These are phyloP conservation scores for Heterobasidion occidentale DNA, from an alignment of 1,284 basidiomycete species.

Conservation along the genomic window DNA sequence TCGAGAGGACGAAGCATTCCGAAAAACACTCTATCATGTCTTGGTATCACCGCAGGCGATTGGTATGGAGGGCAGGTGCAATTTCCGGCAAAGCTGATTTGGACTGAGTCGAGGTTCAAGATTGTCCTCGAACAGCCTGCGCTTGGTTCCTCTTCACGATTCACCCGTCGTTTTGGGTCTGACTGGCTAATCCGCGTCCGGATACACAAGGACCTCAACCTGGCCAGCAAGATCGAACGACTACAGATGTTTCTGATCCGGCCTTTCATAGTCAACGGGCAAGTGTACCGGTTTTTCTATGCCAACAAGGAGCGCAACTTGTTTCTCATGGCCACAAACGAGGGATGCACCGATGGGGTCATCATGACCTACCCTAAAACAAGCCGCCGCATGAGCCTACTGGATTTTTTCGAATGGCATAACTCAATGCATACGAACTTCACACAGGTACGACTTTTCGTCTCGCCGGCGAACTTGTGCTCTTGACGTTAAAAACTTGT, in stretches of 20 bases:
- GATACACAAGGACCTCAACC: constrained; percentile 17
- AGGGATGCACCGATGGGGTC: constrained; percentile 10
- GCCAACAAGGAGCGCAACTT: constrained; percentile 27
- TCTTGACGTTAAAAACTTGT: not conserved
- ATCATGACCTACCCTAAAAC: not conserved
- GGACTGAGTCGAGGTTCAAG: not conserved
- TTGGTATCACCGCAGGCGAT: constrained; percentile 15
- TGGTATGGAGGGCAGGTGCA: constrained; percentile 32
- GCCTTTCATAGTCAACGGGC: constrained; percentile 26
- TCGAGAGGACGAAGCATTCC: constrained; percentile 20
- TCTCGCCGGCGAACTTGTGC: not conserved
- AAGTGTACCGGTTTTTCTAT: constrained; percentile 31
- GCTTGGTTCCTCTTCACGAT: constrained; percentile 27
- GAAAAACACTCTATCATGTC: constrained; percentile 15
- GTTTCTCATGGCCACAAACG: constrained; percentile 28
- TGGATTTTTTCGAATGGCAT: constrained; percentile 24
- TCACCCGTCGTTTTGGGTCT: constrained; percentile 33
- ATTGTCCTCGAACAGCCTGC: constrained; percentile 24
- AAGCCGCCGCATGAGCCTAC: constrained; percentile 13
- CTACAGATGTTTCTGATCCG: constrained; percentile 20
- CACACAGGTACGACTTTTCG: constrained; percentile 21
- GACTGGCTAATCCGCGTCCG: constrained; percentile 26
- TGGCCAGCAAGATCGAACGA: constrained; percentile 1
- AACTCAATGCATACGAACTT: constrained; percentile 24
- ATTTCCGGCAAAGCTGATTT: constrained; percentile 19